Conservation (phyloP, 495 filamentous ascomycete species). For the Penicillium macrosclerotiorum region DNA sequence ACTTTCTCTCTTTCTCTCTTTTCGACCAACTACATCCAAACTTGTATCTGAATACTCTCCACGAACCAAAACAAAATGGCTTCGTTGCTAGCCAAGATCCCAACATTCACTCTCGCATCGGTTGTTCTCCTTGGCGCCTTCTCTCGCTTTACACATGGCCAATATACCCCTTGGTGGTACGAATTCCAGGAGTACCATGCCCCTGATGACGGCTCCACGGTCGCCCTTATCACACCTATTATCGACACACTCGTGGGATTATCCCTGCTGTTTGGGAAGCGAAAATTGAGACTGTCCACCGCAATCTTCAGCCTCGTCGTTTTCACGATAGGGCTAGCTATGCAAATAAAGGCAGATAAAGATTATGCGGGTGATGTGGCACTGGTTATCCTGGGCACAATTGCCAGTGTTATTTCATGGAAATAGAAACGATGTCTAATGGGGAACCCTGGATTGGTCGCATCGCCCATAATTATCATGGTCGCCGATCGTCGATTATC, state of each 20-base stretch:
- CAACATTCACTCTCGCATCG: background rate
- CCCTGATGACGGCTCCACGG: background rate
- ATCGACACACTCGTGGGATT: background rate
- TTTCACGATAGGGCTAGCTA: background rate
- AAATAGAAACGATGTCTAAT: background rate
- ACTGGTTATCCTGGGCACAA: background rate
- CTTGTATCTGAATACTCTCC: too few relatives aligned
- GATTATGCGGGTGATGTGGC: background rate
- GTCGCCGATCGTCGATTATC: background rate
- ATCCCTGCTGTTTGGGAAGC: background rate
- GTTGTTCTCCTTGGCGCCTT: background rate
- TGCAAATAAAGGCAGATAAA: background rate
- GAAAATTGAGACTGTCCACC: background rate
- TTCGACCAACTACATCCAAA: background rate
- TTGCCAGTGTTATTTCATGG: background rate
- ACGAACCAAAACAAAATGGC: background rate
- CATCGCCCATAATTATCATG: too few relatives aligned
- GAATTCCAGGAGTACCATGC: background rate
- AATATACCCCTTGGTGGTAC: background rate
- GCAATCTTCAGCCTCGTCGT: background rate
- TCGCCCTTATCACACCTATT: background rate
- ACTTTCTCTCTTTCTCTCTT: background rate
- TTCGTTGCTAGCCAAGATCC: background rate
- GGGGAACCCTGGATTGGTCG: too few relatives aligned
- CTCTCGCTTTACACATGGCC: background rate